phyloP scores from a whole-genome alignment of 2,329 filamentous ascomycete species.

The Phialophora expanda region DNA sequence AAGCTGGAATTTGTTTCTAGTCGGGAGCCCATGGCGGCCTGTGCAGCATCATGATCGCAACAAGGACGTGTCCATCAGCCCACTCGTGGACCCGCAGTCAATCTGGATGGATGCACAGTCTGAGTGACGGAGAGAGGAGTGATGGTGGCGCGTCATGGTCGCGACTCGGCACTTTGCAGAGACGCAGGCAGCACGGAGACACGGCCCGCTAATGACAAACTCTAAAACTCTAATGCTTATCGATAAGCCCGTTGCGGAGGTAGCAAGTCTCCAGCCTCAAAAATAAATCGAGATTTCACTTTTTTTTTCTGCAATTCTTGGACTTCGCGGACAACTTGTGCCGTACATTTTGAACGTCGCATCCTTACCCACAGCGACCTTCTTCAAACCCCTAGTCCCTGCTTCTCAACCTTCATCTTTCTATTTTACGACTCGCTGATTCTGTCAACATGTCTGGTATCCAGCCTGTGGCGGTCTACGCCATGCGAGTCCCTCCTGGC shows the following conservation, averaged over 20 bases:
- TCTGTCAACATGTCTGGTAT: conserved; percentile 50
- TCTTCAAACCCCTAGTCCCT: not conserved
- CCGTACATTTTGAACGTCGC: not conserved
- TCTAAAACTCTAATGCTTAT: conserved; percentile 7
- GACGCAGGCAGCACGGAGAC: not conserved
- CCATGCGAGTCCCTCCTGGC: conserved; percentile 85
- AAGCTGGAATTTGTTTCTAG: conserved; percentile 64
- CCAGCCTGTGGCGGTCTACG: conserved; percentile 79
- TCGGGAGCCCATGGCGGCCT: conserved; percentile 63
- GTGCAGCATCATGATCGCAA: conserved; percentile 31
- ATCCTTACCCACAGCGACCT: not conserved
- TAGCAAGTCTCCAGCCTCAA: conserved; percentile 10
- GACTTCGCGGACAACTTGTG: not conserved
- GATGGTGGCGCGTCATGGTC: not conserved
- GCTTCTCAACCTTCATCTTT: not conserved
- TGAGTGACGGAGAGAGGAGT: not conserved
- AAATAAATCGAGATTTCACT: not conserved
- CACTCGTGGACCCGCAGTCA: not conserved
- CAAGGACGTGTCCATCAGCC: not conserved
- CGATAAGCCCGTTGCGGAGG: conserved; percentile 24
- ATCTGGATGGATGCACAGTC: not conserved
- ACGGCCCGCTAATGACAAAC: not conserved
- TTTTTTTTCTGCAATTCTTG: not conserved
- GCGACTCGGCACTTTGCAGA: not conserved
- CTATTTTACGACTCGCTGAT: not conserved